Base-by-base conservation (phyloP, 148 eudicot genomes). In the Nepenthes gracilis region DNA sequence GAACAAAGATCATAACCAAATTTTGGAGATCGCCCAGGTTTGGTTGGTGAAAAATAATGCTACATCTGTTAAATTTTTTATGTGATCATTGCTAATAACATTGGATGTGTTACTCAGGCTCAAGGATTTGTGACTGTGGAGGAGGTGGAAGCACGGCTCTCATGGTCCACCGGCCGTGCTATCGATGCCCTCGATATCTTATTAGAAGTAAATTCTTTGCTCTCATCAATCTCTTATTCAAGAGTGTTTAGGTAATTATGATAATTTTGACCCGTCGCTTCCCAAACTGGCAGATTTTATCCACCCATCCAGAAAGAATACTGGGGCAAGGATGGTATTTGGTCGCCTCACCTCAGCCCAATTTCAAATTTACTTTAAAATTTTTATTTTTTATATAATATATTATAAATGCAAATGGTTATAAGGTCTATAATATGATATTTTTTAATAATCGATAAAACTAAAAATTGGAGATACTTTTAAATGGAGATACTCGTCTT, bases 1-100 rank as follows among this genome's bases (percentile, higher is more conserved):
- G 77, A 88, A 93, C 72, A 86, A 83, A 69, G 96, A 93, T 83
- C 99, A 89, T 78, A 93, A 93, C 78, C 96, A 88, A 73, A 93
- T 93, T 69, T 73, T 93, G 67, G 99, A 88, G 81, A 77, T 93
- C 50, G 86, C 99, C 43, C 96, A 93, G 96, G 96, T 92, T 60
- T 66, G 57, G 58, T 63, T 36, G 43, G 12, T 33, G 6, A 52
- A 14, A 5, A 13, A 52, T 1, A 14, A 4, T 12, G 14, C n/a
- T 5, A 14, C 55, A 52, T 52, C n/a, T 52, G 32, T 52, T 4
- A 52, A 52, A n/a, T 4, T 6, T 13, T 35, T 51, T 35, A 11
- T 64, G 1, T 6, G 35, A 2, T 10, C 15, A 12, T 35, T 54
- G 23, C n/a, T 12, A 38, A 14, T 60, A 11, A 10, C 13, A 33